Evolutionary conservation across 257 asterid species (phyloP).

Genomic region (Solanum dulcamara): DNA sequence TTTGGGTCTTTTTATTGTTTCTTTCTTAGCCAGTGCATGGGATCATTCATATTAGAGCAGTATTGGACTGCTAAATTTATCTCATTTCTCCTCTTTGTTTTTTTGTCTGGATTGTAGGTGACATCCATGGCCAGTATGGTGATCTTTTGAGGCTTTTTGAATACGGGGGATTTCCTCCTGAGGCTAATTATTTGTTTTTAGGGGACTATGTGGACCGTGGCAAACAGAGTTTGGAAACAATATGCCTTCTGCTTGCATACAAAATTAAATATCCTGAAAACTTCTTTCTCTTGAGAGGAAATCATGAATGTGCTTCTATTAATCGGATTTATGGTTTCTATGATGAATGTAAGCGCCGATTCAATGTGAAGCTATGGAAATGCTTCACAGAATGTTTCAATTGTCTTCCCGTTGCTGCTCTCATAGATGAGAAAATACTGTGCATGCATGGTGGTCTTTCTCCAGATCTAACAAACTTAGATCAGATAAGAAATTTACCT

Average conservation of each 20-base stretch:
- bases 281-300: constrained; percentile 65
- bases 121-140: constrained; percentile 66
- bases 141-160: constrained; percentile 67
- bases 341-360: constrained; percentile 67
- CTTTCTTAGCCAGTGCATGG: neutral
- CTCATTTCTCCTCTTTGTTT: neutral
- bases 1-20: neutral
- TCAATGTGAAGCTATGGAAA: constrained; percentile 60
- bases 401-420: constrained; percentile 74
- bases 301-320: constrained; percentile 67
- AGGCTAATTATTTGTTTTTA: constrained; percentile 62
- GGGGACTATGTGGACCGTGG: constrained; percentile 79
- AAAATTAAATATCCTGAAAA: constrained; percentile 69
- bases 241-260: constrained; percentile 70
- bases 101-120: constrained; percentile 34
- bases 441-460: constrained; percentile 84
- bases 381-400: constrained; percentile 58
- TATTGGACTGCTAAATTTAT: neutral
- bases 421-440: constrained; percentile 64
- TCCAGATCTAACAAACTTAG: constrained; percentile 56
- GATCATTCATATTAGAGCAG: neutral
- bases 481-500: constrained; percentile 52
- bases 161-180: constrained; percentile 69
- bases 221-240: constrained; percentile 64
- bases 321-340: constrained; percentile 70